Evolutionary conservation across 2,329 filamentous ascomycete species (phyloP).

Genomic region (Paraphaeosphaeria sporulosa): DNA sequence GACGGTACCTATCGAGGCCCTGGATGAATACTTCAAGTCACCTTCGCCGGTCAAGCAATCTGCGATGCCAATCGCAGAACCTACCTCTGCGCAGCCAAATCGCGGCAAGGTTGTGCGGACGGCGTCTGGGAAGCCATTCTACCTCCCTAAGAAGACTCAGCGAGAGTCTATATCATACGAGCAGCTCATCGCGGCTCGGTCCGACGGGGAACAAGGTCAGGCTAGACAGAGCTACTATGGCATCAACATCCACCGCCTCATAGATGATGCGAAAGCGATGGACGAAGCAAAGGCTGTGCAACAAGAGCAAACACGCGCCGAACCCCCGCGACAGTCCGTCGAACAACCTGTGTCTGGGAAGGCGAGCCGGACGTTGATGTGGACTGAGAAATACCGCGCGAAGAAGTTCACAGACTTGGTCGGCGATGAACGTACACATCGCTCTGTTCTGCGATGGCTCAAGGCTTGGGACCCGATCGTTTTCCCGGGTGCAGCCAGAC

Average conservation of each 20-base stretch:
- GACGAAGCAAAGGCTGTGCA: slow-evolving; percentile 52
- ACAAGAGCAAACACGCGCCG: slow-evolving; percentile 24
- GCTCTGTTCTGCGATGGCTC: slow-evolving; percentile 88
- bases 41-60: slow-evolving; percentile 35
- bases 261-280: slow-evolving; percentile 74
- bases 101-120: slow-evolving; percentile 47
- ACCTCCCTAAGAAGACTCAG: slow-evolving; percentile 63
- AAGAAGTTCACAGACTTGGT: slow-evolving; percentile 91
- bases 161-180: slow-evolving; percentile 65
- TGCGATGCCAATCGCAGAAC: slow-evolving; percentile 18
- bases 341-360: slow-evolving; percentile 46
- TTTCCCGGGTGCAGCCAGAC: slow-evolving; percentile 77
- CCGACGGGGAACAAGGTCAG: slow-evolving; percentile 67
- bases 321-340: slow-evolving; percentile 45
- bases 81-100: slow-evolving; percentile 27
- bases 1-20: slow-evolving; percentile 36
- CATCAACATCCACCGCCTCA: slow-evolving; percentile 84
- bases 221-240: slow-evolving; percentile 86
- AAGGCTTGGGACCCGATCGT: slow-evolving; percentile 94
- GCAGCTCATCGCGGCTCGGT: slow-evolving; percentile 71
- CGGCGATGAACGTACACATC: slow-evolving; percentile 92
- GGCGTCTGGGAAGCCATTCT: slow-evolving; percentile 64
- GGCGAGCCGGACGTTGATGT: slow-evolving; percentile 67
- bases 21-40: slow-evolving; percentile 40
- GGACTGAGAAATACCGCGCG: slow-evolving; percentile 98